Conservation (phyloP, 2,329 filamentous ascomycete genomes). For the Diaporthe helianthi region DNA sequence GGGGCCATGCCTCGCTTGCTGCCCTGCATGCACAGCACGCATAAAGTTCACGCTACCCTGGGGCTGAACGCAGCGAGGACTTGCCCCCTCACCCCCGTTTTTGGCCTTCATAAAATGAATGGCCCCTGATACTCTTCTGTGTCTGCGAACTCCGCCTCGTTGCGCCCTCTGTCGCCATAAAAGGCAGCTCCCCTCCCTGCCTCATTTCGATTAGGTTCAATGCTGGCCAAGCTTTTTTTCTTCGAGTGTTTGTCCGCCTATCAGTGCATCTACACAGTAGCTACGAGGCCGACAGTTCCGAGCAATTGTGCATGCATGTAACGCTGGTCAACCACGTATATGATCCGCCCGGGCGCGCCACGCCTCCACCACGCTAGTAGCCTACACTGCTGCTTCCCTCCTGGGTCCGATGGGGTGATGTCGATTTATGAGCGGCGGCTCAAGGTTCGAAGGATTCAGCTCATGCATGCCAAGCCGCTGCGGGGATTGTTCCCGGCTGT, state of each 20-base stretch:
- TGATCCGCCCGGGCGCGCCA: neutral
- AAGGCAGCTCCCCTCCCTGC: constrained; percentile 37
- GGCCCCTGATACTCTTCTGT: constrained; percentile 48
- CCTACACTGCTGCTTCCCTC: neutral
- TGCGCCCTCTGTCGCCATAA: constrained; percentile 42
- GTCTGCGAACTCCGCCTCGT: constrained; percentile 42
- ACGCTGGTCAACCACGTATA: too few species aligned
- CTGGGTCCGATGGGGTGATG: neutral
- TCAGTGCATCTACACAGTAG: neutral
- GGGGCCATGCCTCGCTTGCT: neutral
- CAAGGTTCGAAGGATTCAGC: neutral
- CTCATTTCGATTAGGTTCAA: neutral
- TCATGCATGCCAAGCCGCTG: neutral
- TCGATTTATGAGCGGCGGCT: neutral
- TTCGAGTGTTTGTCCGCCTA: neutral
- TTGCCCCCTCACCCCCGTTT: constrained; percentile 46
- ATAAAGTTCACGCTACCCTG: neutral
- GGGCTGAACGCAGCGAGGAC: constrained; percentile 28
- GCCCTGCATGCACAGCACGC: constrained; percentile 1
- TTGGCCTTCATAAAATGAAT: constrained; percentile 54
- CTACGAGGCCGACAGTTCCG: neutral
- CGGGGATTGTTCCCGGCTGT: constrained; percentile 28
- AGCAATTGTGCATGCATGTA: neutral
- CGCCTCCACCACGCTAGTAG: neutral
- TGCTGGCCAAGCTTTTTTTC: neutral